Base-by-base conservation (phyloP, 164 flowering plant genomes). In the Magnolia officinalis region DNA sequence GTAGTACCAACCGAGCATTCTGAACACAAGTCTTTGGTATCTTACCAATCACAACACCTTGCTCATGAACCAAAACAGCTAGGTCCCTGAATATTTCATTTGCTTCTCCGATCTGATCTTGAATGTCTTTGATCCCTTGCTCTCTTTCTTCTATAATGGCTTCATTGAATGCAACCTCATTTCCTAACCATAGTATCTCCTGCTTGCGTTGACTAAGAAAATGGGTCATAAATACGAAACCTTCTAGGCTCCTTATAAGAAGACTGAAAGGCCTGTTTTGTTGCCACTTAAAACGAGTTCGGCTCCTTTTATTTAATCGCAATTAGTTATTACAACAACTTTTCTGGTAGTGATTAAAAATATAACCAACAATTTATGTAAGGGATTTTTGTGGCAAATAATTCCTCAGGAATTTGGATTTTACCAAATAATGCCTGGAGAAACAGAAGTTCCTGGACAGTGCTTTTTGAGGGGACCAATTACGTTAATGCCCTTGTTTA, bases 131-230 rank as follows among this genome's bases (percentile, higher is more conserved):
- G 72, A 91, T 83, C 23, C 93, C 92, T 73, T 89, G 91, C 23
- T 89, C 95, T 77, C 95, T 87, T 75, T 90, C 94, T 63, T 90
- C 92, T 71, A 90, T 88, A 18, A 89, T 89, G 76, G 92, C 91
- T 74, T 91, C 96, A 78, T 91, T 90, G 78, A 89, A 91, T 13
- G 84, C 82, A 78, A 89, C 82, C 78, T 91, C 96, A 86, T 89
- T 91, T 63, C 83, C 92, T 58, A 91, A 82, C 69, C 85, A 76
- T 26, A 88, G 11, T 19, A 91, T 45, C 81, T 89, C 91, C 66
- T 84, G 92, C 85, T 93, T 91, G 89, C 76, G 81, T 69, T 70
- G 59, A 16, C 66, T 50, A 77, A 72, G 50, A 63, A 77, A 71
- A 24, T 31, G 63, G 74, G 55, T 51, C 61, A 63, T 72, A 26